A percentile compares a stretch with the other conserved stretches of the same genome.
phyloP scores from a whole-genome alignment of 148 eudicot species.

The Heliosperma pusillum region DNA sequence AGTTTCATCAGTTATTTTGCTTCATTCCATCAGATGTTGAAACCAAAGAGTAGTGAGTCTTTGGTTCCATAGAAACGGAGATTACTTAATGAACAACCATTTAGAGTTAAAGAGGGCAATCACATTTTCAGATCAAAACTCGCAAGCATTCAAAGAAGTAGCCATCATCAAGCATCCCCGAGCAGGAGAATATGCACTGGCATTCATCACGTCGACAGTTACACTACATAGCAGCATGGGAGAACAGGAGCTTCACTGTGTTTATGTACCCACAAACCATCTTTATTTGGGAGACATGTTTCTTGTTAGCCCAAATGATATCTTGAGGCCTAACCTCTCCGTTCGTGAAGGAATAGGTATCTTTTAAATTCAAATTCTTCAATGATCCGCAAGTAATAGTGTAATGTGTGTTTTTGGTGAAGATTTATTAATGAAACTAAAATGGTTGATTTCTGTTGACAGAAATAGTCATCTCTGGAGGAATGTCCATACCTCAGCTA shows the following conservation, averaged over 20 bases:
- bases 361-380: background rate
- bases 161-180: constrained; percentile 85
- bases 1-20: background rate
- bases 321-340: constrained; percentile 75
- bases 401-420: too few species aligned
- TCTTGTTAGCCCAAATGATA: constrained; percentile 66
- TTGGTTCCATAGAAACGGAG: too few species aligned
- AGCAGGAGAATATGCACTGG: constrained; percentile 77
- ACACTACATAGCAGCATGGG: constrained; percentile 53
- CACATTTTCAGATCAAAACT: constrained; percentile 51
- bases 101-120: background rate
- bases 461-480: constrained; percentile 89
- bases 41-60: too few species aligned
- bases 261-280: constrained; percentile 78
- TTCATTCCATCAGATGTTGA: too few species aligned
- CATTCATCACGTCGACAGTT: constrained; percentile 74
- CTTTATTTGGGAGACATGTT: constrained; percentile 76
- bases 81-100: too few species aligned
- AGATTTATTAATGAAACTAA: background rate
- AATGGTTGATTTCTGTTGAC: constrained; percentile 12
- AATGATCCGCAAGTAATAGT: too few species aligned
- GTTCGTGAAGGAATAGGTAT: constrained; percentile 84
- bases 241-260: constrained; percentile 71
- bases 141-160: constrained; percentile 80
- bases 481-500: constrained; percentile 71